phyloP scores from a whole-genome alignment of 192 early-diverging fungal species.

The Mortierella claussenii region DNA sequence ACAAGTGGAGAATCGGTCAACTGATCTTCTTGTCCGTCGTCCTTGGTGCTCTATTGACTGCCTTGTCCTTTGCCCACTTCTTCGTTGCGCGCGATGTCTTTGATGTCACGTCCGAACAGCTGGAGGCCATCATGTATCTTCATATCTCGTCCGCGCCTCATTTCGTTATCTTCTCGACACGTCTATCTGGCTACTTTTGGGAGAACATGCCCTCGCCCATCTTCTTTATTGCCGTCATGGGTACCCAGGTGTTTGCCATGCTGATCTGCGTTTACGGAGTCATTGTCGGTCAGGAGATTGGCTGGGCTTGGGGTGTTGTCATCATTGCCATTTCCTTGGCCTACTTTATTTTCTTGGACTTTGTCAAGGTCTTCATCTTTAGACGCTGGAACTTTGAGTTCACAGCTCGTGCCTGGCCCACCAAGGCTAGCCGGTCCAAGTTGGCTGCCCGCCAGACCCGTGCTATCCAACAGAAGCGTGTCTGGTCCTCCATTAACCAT shows the following conservation, averaged over 20 bases:
- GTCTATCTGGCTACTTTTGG: conserved; percentile 88
- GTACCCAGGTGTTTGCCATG: conserved; percentile 92
- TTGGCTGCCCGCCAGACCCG: conserved; percentile 64
- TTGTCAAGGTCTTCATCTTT: conserved; percentile 92
- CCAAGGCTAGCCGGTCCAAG: conserved; percentile 68
- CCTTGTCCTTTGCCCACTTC: conserved; percentile 84
- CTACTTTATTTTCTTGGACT: conserved; percentile 88
- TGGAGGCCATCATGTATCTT: conserved; percentile 94
- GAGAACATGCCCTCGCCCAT: conserved; percentile 82
- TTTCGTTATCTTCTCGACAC: conserved; percentile 96
- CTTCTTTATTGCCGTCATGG: conserved; percentile 85
- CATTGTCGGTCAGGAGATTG: conserved; percentile 72
- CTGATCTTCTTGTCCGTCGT: conserved; percentile 83
- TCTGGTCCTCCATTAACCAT: conserved; percentile 55
- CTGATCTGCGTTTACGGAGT: conserved; percentile 78
- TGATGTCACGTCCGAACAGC: conserved; percentile 62
- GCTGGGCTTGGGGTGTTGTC: conserved; percentile 77
- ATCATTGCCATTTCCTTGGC: conserved; percentile 81
- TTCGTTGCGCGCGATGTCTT: conserved; percentile 81
- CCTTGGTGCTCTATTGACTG: conserved; percentile 79
- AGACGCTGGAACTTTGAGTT: conserved; percentile 90
- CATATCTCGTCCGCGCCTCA: conserved; percentile 92
- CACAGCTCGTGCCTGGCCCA: conserved; percentile 86
- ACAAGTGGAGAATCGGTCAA: conserved; percentile 97
- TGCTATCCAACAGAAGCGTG: conserved; percentile 57